Evolutionary conservation across 2,329 filamentous ascomycete genomes (phyloP).

Genomic region (Diaporthe batatas): DNA sequence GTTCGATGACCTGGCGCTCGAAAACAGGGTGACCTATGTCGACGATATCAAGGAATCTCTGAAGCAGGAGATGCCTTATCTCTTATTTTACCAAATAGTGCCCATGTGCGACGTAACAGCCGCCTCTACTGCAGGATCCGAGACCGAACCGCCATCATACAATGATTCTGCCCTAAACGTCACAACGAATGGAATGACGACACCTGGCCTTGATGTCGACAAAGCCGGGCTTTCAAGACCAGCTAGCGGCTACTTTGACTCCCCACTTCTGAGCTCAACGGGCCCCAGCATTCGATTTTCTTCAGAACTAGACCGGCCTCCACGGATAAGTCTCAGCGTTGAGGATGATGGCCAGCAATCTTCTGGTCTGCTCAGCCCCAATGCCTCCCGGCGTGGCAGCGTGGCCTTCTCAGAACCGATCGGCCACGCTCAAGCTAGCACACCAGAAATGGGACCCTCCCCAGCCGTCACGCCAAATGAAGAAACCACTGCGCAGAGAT

Average conservation of each 20-base stretch:
- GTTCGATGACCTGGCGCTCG: constrained; percentile 85
- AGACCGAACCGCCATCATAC: constrained; percentile 71
- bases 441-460: constrained; percentile 51
- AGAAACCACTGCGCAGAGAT: constrained; percentile 65
- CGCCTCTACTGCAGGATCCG: constrained; percentile 61
- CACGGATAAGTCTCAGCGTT: constrained; percentile 62
- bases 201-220: constrained; percentile 49
- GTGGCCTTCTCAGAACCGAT: constrained; percentile 61
- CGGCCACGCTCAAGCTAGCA: constrained; percentile 34
- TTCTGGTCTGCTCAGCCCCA: constrained; percentile 48
- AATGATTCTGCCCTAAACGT: constrained; percentile 63
- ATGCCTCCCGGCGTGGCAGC: constrained; percentile 64
- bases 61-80: constrained; percentile 90
- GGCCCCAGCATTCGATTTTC: constrained; percentile 68
- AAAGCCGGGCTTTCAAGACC: constrained; percentile 51
- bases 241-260: constrained; percentile 62
- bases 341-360: constrained; percentile 55
- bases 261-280: constrained; percentile 52
- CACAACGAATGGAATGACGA: constrained; percentile 49
- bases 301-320: constrained; percentile 63
- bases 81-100: constrained; percentile 95
- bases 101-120: constrained; percentile 80
- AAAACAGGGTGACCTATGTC: constrained; percentile 79
- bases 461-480: constrained; percentile 62
- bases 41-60: constrained; percentile 83